phyloP scores from a whole-genome alignment of 768 basidiomycete species.

The Termitomyces sp. region DNA sequence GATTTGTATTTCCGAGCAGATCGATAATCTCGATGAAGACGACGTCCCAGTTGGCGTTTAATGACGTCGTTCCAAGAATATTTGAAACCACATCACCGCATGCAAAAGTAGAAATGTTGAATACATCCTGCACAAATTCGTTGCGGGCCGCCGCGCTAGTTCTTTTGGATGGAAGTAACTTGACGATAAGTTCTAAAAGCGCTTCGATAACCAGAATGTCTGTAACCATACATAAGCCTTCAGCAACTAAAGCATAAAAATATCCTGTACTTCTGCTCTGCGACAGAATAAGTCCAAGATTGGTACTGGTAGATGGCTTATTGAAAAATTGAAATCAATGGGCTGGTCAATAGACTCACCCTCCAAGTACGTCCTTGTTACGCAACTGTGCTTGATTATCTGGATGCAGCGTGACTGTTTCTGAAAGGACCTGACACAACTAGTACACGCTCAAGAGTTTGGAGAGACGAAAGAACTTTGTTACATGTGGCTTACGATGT shows the following conservation, averaged over 20 bases:
- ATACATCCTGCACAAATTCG: conserved; percentile 48
- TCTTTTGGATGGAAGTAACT: conserved; percentile 42
- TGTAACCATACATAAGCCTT: neutral
- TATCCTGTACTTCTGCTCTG: conserved; percentile 38
- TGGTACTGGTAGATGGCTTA: neutral
- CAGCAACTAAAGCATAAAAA: neutral
- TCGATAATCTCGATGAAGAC: conserved; percentile 43
- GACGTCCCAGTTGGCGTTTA: conserved; percentile 48
- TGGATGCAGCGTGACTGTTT: conserved; percentile 34
- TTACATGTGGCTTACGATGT: conserved; percentile 15
- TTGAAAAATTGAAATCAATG: neutral
- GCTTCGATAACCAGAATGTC: conserved; percentile 56
- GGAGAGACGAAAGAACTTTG: neutral
- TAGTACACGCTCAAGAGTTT: conserved; percentile 18
- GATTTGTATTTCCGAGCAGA: conserved; percentile 37
- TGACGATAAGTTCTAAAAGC: conserved; percentile 51
- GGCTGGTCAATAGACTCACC: conserved; percentile 27
- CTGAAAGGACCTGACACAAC: conserved; percentile 51
- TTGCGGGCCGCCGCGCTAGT: conserved; percentile 30
- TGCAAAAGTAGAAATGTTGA: conserved; percentile 33
- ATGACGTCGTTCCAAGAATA: conserved; percentile 35
- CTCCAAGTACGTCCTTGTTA: conserved; percentile 37
- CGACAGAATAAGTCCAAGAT: conserved; percentile 44
- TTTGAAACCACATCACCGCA: conserved; percentile 32
- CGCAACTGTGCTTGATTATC: conserved; percentile 44